Base-by-base conservation (phyloP, 1,284 basidiomycete genomes). In the Melampsora larici-populina region DNA sequence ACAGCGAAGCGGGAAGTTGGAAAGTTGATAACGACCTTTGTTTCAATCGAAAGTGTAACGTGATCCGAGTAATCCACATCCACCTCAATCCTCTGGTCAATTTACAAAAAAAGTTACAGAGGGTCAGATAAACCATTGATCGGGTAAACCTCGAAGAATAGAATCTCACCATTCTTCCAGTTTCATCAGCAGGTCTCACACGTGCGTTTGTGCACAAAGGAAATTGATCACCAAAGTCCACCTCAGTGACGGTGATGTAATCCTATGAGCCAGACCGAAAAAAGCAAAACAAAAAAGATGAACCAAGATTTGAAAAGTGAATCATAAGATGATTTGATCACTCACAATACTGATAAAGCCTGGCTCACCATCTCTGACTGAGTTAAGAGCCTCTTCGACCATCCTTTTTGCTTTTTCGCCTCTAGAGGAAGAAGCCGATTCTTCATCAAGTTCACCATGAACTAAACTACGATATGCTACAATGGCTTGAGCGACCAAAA, bases 61-160 rank as follows among this genome's bases (percentile, higher is more conserved):
- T 85, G 84, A 80, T 88, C 88, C 17, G 83, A 81, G 80, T 87
- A 88, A 81, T 88, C 87, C 51, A 88, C 80, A 79, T 88, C 87
- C 29, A 88, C 84, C 81, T 88, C 87, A 64, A 87, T 85, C 64
- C 87, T 83, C 85, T 86, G 79, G 8, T 31, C 4, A 29, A 36
- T 15, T 13, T 24, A 26, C 29, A 48, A 72, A 62, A 72, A 62
- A 40, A 58, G 21, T 36, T 33, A 26, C 36, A 29, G 26, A 73
- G 40, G 33, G 24, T 31, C 24, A 24, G 26, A 46, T 69, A 31
- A 33, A 17, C 33, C 24, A 55, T 67, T 67, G 65, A 46, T 51
- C 24, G 24, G 40, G 71, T 51, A 31, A 21, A 49, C 24, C 17
- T 26, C 8, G 36, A 40, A 11, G 33, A 26, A 48, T 15, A 26